Base-by-base conservation (phyloP, 768 basidiomycete genomes). In the Suillus subalutaceus region DNA sequence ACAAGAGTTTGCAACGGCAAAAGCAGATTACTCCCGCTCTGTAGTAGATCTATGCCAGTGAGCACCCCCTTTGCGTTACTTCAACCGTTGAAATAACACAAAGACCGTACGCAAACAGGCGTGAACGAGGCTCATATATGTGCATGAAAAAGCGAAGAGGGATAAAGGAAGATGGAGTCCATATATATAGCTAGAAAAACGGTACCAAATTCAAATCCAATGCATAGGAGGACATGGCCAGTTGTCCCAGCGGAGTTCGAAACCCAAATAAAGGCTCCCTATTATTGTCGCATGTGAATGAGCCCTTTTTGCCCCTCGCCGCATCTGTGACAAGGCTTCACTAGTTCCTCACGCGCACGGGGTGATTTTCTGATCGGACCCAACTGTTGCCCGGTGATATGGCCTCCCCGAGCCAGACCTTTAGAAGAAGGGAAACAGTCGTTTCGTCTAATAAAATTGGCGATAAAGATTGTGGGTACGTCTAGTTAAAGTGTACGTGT, bases 261-360 rank as follows among this genome's bases (percentile, higher is more conserved):
- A 52, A 52, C 50, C 6, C 6, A 16, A n/a, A n/a, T n/a, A 35
- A 35, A 35, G 35, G 35, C 35, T 35, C 35, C 35, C 35, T 35
- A 35, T 35, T 35, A 35, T 35, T 35, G 35, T 35, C 35, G 35
- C 35, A 35, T n/a, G 46, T 20, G 20, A 46, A n/a, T 46, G 46
- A 46, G 50, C 50, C 50, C 50, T 52, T 52, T 52, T 52, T 52
- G 26, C 50, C 46, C 15, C 23, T 23, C 48, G 48, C 48, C n/a
- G 26, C 26, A 50, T 50, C 2, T 46, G 46, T n/a, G 20, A 46
- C 48, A 50, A 50, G 48, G 26, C 26, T 26, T 26, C 48, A 48
- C n/a, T 6, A 30, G 23, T 15, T 50, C 13, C 13, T 50, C 26
- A 26, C 26, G 32, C 32, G 32, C 50, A 52, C 15, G 13, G 6